A percentile compares a stretch with the other conserved stretches of the same genome.
Conservation (phyloP, 2,329 filamentous ascomycete species). For the Sclerotinia minor region DNA sequence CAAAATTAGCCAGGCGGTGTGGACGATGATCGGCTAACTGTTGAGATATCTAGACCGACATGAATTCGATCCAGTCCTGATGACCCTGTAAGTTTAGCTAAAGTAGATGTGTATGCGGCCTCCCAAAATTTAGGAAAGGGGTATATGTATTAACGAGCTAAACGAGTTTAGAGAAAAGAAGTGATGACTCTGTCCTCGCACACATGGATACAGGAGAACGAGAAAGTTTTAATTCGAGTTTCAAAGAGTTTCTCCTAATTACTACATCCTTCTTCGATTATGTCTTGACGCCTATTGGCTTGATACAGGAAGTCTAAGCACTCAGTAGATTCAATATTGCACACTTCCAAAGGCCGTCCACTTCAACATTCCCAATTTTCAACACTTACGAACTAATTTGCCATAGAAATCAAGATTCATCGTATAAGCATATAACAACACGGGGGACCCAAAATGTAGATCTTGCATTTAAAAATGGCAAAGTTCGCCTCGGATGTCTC, state of each 20-base stretch:
- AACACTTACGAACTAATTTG: neutral
- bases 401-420: neutral
- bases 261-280: neutral
- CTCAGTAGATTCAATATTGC: neutral
- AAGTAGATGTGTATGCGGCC: neutral
- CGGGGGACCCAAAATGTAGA: neutral
- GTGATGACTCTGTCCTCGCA: neutral
- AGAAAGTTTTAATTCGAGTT: neutral
- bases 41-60: no score
- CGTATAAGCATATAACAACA: neutral
- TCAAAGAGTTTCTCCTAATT: neutral
- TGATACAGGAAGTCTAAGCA: neutral
- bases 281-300: neutral
- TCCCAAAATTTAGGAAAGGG: fast-evolving
- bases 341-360: neutral
- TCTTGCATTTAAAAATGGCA: neutral
- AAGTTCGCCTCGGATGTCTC: neutral
- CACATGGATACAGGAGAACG: neutral
- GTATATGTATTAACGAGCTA: neutral
- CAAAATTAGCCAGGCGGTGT: neutral
- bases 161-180: neutral
- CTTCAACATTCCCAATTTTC: neutral
- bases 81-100: neutral
- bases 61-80: neutral
- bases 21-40: neutral